Evolutionary conservation across 768 basidiomycete species (phyloP).

Genomic region (Leccinum uliginosum): DNA sequence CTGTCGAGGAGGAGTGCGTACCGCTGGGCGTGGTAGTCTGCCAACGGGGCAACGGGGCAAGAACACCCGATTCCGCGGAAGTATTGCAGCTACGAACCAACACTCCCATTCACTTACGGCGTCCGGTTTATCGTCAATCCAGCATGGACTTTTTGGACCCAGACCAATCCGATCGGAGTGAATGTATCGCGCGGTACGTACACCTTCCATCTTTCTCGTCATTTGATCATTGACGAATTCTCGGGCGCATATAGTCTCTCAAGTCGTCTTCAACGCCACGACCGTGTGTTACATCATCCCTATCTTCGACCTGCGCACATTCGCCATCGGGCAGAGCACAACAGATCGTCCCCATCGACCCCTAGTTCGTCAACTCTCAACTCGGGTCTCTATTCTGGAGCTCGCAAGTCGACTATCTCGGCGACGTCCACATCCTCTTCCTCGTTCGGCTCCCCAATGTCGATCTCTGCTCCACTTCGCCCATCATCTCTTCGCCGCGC

Average conservation of each 20-base stretch:
- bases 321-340: constrained; percentile 22
- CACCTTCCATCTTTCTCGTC: constrained; percentile 3
- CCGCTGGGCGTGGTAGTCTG: constrained; percentile 7
- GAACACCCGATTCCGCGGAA: constrained; percentile 32
- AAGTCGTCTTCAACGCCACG: constrained; percentile 61
- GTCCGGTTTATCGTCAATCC: constrained; percentile 70
- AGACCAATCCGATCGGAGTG: constrained; percentile 39
- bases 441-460: constrained; percentile 36
- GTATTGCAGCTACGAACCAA: constrained; percentile 46
- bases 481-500: constrained; percentile 40
- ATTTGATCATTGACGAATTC: constrained; percentile 8
- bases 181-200: constrained; percentile 62
- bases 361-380: constrained; percentile 64
- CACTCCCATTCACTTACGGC: constrained; percentile 43
- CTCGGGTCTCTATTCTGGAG: constrained; percentile 32
- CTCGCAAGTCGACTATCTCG: constrained; percentile 30
- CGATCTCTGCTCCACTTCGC: constrained; percentile 34
- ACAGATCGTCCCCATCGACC: constrained; percentile 41
- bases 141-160: constrained; percentile 82
- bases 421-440: constrained; percentile 27
- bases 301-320: constrained; percentile 41
- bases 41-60: constrained; percentile 14
- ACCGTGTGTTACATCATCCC: constrained; percentile 58
- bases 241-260: constrained; percentile 47
- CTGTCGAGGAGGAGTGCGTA: constrained; percentile 45